Percentiles rank a stretch among this genome's conserved stretches.
phyloP scores from a whole-genome alignment of 345 rosid genomes.

The Syzygium aromaticum region DNA sequence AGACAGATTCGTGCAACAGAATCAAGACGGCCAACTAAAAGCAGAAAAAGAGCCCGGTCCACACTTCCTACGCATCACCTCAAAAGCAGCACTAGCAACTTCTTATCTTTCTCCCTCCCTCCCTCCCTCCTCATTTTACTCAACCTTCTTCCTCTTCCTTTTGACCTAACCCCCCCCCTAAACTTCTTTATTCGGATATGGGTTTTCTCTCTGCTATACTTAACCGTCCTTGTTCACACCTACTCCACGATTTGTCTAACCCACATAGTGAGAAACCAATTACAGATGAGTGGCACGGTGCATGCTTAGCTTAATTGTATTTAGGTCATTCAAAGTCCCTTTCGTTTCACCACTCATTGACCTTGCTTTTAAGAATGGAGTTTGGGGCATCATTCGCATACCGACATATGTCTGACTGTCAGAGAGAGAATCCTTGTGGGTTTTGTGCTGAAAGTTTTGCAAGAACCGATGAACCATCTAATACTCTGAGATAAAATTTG shows the following conservation, averaged over 20 bases:
- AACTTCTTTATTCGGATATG: not conserved
- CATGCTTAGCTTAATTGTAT: not conserved
- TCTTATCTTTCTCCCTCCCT: not conserved
- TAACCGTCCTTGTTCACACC: not conserved
- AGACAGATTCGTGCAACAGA: slow-evolving; percentile 2
- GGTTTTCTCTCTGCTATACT: not conserved
- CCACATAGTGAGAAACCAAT: not conserved
- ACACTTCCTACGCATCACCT: slow-evolving; percentile 12
- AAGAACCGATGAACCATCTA: not conserved
- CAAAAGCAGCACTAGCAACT: slow-evolving; percentile 21
- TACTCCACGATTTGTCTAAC: not conserved
- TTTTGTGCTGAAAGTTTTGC: not conserved
- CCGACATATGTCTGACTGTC: not conserved
- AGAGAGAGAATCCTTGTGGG: not conserved
- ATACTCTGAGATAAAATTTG: not conserved
- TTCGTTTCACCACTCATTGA: not conserved
- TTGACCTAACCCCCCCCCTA: not conserved
- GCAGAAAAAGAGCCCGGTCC: slow-evolving; percentile 7
- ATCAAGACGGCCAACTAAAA: slow-evolving; percentile 25
- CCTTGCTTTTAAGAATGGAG: not conserved
- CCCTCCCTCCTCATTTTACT: not conserved
- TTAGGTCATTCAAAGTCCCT: not conserved
- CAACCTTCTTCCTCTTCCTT: not conserved
- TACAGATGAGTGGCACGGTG: not conserved
- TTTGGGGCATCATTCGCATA: not conserved